phyloP scores from a whole-genome alignment of 768 basidiomycete genomes.

The Tephrocybe rancida region DNA sequence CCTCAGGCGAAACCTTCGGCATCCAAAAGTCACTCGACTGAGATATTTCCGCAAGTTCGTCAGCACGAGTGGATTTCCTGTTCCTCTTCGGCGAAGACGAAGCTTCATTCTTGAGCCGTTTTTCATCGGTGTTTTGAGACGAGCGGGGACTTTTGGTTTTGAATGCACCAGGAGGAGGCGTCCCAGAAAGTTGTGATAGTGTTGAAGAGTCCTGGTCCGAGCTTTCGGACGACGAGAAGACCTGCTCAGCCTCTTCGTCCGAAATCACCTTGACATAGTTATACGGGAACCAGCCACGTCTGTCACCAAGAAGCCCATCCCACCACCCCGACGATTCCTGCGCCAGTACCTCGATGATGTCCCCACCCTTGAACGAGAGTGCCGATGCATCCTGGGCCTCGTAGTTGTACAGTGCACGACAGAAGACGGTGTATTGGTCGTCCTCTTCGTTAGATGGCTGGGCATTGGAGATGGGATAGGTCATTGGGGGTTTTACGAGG shows the following conservation, averaged over 20 bases:
- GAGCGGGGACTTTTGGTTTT: neutral
- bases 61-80: too few species aligned
- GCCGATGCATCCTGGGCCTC: conserved; percentile 83
- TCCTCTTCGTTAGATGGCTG: too few species aligned
- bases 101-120: conserved; percentile 57
- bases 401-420: conserved; percentile 90
- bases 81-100: conserved; percentile 32
- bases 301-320: conserved; percentile 89
- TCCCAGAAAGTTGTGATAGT: too few species aligned
- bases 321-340: conserved; percentile 96
- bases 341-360: conserved; percentile 91
- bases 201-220: conserved; percentile 32
- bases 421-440: conserved; percentile 75
- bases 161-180: too few species aligned
- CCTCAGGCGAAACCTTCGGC: conserved; percentile 78
- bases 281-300: conserved; percentile 95
- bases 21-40: conserved; percentile 86
- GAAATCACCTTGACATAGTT: conserved; percentile 86
- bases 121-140: conserved; percentile 36
- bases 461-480: too few species aligned
- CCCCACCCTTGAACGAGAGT: conserved; percentile 81
- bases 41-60: conserved; percentile 29
- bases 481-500: too few species aligned
- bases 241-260: conserved; percentile 77
- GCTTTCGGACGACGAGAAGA: conserved; percentile 53